Evolutionary conservation across 768 basidiomycete genomes (phyloP), one percentile per base, ranked within the genome.

Genomic region (Dentipellis fragilis): DNA sequence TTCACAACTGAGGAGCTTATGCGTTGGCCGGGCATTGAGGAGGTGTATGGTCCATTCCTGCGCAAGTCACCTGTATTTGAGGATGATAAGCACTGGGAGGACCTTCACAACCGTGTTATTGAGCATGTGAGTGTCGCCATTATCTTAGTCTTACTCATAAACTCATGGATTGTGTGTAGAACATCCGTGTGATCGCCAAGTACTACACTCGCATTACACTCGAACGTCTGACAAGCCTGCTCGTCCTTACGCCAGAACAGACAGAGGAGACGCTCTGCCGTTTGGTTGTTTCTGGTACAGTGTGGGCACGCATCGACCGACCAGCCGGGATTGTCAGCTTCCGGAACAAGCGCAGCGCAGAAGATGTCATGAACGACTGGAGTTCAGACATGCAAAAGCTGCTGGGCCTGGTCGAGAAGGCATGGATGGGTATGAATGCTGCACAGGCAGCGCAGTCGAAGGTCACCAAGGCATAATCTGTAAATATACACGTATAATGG

Each of bases 341-440:
- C 77, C 81, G 83, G 63, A 81, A 78, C 63, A 88, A 87, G 70
- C 83, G 84, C 61, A 84, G 78, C 54, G 81, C 89, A 1, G 94
- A 97, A 66, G 93, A 96, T 64, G 86, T 93, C 5, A 87, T 99
- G 85, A 98, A 98, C 66, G 91, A 92, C 59, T 99, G 96, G 95
- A 94, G 92, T 70, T 89, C 85, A 19, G 94, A 98, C 65, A 92
- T 99, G 80, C 89, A 87, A 64, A 93, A 88, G 72, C 72, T 99
- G 65, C 76, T 99, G 58, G 81, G 87, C 16, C 71, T 96, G 42
- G 89, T 93, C 12, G 96, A 99, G 74, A 97, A 97, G 80, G 93
- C 92, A n/a, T 96, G 94, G 90, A 93, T 93, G 90, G 87, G 87
- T 38, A 85, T 93, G 80, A 92, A 92, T 61, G 89, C 90, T 36